phyloP scores from a whole-genome alignment of 2,329 filamentous ascomycete species.

The Pestalotiopsis sp. region DNA sequence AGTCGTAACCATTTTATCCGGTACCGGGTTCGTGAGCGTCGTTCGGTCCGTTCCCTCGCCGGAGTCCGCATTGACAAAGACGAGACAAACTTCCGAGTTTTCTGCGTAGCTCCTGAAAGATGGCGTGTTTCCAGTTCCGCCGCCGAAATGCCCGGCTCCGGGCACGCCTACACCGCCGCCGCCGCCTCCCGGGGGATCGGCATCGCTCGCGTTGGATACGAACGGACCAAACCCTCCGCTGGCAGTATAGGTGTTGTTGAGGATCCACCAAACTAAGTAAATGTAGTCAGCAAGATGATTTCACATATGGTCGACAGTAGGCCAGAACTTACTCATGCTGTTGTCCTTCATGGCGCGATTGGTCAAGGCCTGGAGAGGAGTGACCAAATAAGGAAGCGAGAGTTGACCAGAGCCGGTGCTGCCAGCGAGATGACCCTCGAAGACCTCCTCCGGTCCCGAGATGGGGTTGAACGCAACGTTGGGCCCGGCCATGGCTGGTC shows the following conservation, averaged over 20 bases:
- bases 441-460: slow-evolving; percentile 10
- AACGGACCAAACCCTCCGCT: not conserved
- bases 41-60: slow-evolving; percentile 49
- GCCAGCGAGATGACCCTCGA: slow-evolving; percentile 43
- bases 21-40: slow-evolving; percentile 19
- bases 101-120: slow-evolving; percentile 17
- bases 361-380: slow-evolving; percentile 53
- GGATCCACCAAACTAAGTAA: slow-evolving; percentile 43
- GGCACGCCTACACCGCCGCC: slow-evolving; percentile 22
- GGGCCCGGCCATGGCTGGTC: slow-evolving; percentile 57
- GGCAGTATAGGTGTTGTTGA: slow-evolving; percentile 34
- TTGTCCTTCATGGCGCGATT: slow-evolving; percentile 43
- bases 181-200: not conserved
- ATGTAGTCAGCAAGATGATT: not conserved
- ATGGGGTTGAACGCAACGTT: slow-evolving; percentile 14
- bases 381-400: slow-evolving; percentile 54
- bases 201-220: not conserved
- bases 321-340: slow-evolving; percentile 17
- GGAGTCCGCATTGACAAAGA: slow-evolving; percentile 68
- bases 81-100: slow-evolving; percentile 44
- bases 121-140: slow-evolving; percentile 13
- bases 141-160: slow-evolving; percentile 18
- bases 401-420: slow-evolving; percentile 56
- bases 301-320: rapidly evolving
- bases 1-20: slow-evolving; percentile 60